Evolutionary conservation across 2,329 filamentous ascomycete genomes (phyloP), one percentile per base, ranked within the genome.

Genomic region (Setomelanomma holmii): DNA sequence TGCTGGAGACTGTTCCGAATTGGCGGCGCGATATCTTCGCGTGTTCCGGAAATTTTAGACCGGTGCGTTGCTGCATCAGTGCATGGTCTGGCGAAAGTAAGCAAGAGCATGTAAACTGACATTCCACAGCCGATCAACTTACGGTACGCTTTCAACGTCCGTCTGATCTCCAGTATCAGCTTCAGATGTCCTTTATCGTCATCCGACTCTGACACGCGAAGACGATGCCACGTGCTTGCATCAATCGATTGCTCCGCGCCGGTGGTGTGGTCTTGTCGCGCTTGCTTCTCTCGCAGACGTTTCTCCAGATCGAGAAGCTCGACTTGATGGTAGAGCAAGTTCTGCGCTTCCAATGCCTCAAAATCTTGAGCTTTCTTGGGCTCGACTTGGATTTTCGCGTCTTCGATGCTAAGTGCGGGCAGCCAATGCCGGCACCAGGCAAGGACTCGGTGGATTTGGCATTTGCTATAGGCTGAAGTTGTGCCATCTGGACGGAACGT

Each of bases 1-100:
- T n/a, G n/a, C n/a, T n/a, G n/a, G n/a, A n/a, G n/a, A n/a, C n/a
- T n/a, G n/a, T n/a, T n/a, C n/a, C n/a, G n/a, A n/a, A n/a, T n/a
- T n/a, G n/a, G n/a, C n/a, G n/a, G n/a, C n/a, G n/a, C n/a, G n/a
- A n/a, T n/a, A n/a, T n/a, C n/a, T 21, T 44, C 40, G 10, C 41
- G 5, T 58, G 64, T 33, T 56, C 19, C 1, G 36, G 30, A 17
- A 56, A 52, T 4, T 46, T 41, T 4, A 54, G 39, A 4, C 63
- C 55, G 5, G 34, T 46, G 8, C 50, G 44, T 33, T 58, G 52
- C 34, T 64, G 60, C n/a, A 67, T 59, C 33, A 66, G 45, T 8
- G 61, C 49, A 12, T 58, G 17, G 35, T 61, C 61, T 64, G 11
- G 10, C 10, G 16, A 12, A 36, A 23, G 12, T n/a, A n/a, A n/a